Percentiles rank a stretch among this genome's conserved stretches.
These are phyloP conservation scores for Hapsidospora chrysogenum DNA, from an alignment of 495 filamentous ascomycete genomes.

Conservation along the genomic window DNA sequence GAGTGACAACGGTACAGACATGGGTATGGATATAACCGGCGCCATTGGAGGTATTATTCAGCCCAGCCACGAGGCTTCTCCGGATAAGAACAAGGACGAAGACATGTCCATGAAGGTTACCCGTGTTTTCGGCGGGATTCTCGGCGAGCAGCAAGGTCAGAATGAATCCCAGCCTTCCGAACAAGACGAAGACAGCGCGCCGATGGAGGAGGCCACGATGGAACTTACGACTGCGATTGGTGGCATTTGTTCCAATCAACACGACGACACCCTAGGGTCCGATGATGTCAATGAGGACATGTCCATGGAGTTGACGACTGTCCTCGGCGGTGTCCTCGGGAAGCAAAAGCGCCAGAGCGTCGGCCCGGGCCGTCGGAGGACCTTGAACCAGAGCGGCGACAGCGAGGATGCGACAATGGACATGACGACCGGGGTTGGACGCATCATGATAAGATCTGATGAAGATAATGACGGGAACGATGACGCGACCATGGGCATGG, in stretches of 20 bases:
- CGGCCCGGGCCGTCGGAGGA: slow-evolving; percentile 10
- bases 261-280: slow-evolving; percentile 8
- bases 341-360: slow-evolving; percentile 12
- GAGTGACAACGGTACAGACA: slow-evolving; percentile 14
- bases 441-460: slow-evolving; percentile 34
- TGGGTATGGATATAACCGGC: slow-evolving; percentile 38
- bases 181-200: slow-evolving; percentile 11
- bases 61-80: slow-evolving; percentile 8
- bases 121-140: slow-evolving; percentile 63
- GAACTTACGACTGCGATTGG: slow-evolving; percentile 46
- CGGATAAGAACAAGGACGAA: slow-evolving; percentile 28
- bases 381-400: slow-evolving; percentile 13
- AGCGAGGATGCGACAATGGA: slow-evolving; percentile 41
- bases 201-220: slow-evolving; percentile 38
- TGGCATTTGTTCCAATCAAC: slow-evolving; percentile 23
- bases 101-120: slow-evolving; percentile 82
- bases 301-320: slow-evolving; percentile 70
- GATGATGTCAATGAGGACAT: slow-evolving; percentile 42
- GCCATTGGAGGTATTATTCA: slow-evolving; percentile 39
- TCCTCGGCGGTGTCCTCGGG: slow-evolving; percentile 45
- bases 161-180: slow-evolving; percentile 3
- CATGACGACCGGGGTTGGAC: slow-evolving; percentile 55
- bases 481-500: slow-evolving; percentile 38
- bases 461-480: slow-evolving; percentile 24
- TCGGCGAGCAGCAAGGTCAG: slow-evolving; percentile 25